These are phyloP conservation scores for Lepraria neglecta DNA, from an alignment of 495 filamentous ascomycete genomes.

Conservation along the genomic window DNA sequence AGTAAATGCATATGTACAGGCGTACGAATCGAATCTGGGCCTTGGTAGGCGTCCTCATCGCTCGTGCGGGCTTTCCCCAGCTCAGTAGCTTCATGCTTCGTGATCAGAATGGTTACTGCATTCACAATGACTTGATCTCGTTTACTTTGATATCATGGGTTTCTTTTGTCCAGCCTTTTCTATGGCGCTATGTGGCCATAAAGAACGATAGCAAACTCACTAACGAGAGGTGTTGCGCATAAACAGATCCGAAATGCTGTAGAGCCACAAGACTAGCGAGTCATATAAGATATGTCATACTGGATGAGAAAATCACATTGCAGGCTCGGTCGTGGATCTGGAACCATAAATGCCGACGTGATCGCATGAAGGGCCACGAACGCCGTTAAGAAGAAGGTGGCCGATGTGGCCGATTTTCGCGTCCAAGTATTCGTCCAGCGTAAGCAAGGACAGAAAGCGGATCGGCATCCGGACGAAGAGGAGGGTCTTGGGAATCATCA, in stretches of 20 bases:
- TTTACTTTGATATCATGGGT: too few species aligned
- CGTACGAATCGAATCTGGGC: not conserved
- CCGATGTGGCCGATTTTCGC: not conserved
- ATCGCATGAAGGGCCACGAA: not conserved
- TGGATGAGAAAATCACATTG: too few species aligned
- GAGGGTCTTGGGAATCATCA: conserved; percentile 12
- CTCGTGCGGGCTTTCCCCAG: not conserved
- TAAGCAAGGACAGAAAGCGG: conserved; percentile 26
- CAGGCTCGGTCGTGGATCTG: too few species aligned
- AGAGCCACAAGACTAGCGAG: too few species aligned
- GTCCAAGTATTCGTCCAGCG: conserved; percentile 17
- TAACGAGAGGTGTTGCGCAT: too few species aligned
- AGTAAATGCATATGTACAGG: not conserved
- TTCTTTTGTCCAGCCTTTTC: too few species aligned
- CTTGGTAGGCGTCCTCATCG: not conserved
- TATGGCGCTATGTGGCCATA: too few species aligned
- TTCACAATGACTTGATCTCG: too few species aligned
- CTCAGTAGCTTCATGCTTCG: not conserved
- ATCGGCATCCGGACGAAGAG: conserved; percentile 12
- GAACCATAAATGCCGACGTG: too few species aligned
- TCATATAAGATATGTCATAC: too few species aligned
- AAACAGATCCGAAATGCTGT: too few species aligned
- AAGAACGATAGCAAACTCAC: too few species aligned
- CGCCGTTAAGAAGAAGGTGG: not conserved
- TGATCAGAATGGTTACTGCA: not conserved